Evolutionary conservation across 345 rosid species (phyloP).

Genomic region (Raphanus sativus): DNA sequence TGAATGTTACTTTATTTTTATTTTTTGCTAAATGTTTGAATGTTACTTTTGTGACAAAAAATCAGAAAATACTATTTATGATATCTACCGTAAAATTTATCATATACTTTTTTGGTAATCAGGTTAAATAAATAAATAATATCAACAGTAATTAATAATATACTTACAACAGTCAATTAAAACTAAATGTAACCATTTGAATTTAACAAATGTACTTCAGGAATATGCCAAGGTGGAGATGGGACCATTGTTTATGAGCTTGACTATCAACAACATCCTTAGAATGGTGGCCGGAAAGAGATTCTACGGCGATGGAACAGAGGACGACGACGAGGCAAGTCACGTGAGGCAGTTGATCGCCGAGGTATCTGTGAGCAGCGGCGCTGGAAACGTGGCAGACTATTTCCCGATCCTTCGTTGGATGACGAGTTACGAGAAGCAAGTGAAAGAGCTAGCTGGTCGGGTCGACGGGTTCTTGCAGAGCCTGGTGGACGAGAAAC

Average conservation of each 20-base stretch:
- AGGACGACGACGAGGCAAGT: slow-evolving; percentile 38
- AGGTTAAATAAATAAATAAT: too few relatives aligned
- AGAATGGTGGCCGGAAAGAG: slow-evolving; percentile 52
- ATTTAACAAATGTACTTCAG: neutral
- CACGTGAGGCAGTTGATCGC: slow-evolving; percentile 41
- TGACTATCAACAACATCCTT: slow-evolving; percentile 44
- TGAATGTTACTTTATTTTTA: too few relatives aligned
- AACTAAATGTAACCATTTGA: neutral
- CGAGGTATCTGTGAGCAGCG: slow-evolving; percentile 26
- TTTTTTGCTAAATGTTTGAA: too few relatives aligned
- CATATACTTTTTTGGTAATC: too few relatives aligned
- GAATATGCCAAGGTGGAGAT: slow-evolving; percentile 42
- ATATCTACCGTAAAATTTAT: too few relatives aligned
- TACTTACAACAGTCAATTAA: too few relatives aligned
- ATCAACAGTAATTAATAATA: too few relatives aligned
- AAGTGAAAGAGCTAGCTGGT: neutral
- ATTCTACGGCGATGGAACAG: slow-evolving; percentile 49
- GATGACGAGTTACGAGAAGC: slow-evolving; percentile 41
- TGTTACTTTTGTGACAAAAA: too few relatives aligned
- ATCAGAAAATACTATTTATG: too few relatives aligned
- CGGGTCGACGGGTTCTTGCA: slow-evolving; percentile 45
- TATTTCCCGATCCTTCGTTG: slow-evolving; percentile 49
- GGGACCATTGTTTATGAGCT: slow-evolving; percentile 32
- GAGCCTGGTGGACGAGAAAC: slow-evolving; percentile 45
- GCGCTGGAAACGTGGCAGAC: slow-evolving; percentile 42